Percentiles rank a stretch among this genome's conserved stretches.
phyloP scores from a whole-genome alignment of 179 eudicot species.

The Camellia oleifera region DNA sequence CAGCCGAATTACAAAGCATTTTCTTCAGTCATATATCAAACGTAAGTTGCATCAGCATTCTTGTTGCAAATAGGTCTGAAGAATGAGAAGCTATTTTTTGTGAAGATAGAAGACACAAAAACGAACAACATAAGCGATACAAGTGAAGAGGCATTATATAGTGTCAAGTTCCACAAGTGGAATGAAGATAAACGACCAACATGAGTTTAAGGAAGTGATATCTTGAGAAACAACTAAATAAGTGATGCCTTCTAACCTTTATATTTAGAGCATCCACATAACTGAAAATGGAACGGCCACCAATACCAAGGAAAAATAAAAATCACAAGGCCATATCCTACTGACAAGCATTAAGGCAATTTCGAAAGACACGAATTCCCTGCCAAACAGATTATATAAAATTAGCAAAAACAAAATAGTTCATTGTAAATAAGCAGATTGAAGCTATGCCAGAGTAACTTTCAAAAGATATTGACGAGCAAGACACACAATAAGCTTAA shows the following conservation, averaged over 20 bases:
- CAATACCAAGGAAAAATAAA: neutral
- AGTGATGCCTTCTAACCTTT: slow-evolving; percentile 10
- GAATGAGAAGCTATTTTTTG: neutral
- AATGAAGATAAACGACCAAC: too few relatives aligned
- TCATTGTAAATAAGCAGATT: too few relatives aligned
- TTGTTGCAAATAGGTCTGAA: neutral
- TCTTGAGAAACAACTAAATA: neutral
- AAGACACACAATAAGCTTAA: neutral
- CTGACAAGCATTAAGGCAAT: slow-evolving; percentile 51
- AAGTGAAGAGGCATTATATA: neutral
- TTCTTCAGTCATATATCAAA: neutral
- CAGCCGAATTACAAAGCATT: neutral
- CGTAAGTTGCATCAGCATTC: neutral
- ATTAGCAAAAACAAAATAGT: neutral
- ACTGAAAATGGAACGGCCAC: neutral
- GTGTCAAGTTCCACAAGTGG: too few relatives aligned
- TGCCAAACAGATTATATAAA: slow-evolving; percentile 23
- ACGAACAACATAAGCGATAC: too few relatives aligned
- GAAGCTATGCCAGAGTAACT: neutral
- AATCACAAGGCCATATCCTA: neutral
- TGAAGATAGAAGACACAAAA: neutral
- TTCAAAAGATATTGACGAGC: neutral
- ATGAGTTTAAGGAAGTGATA: neutral
- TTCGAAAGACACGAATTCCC: slow-evolving; percentile 88
- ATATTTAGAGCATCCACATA: neutral